These are phyloP conservation scores for Phaeosphaeria sp. DNA, from an alignment of 2,329 filamentous ascomycete species.

Conservation along the genomic window DNA sequence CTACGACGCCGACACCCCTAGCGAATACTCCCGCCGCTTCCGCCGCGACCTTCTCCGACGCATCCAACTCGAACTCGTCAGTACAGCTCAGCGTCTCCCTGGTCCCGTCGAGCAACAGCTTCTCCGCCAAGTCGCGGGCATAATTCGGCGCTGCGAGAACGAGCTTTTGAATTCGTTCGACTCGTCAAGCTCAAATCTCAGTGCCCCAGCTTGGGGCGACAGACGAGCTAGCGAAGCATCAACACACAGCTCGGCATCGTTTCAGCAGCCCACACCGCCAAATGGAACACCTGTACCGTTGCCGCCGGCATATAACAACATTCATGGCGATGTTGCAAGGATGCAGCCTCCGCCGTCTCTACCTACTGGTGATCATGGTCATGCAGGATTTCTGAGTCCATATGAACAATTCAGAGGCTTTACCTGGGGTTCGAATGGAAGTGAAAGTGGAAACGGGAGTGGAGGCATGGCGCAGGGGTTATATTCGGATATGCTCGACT, in stretches of 20 bases:
- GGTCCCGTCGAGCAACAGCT: slow-evolving; percentile 34
- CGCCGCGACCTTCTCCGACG: slow-evolving; percentile 44
- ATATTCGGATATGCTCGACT: too few species aligned
- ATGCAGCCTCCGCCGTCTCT: neutral
- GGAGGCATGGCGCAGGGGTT: too few species aligned
- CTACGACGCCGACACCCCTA: slow-evolving; percentile 40
- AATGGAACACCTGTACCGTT: neutral
- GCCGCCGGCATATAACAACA: neutral
- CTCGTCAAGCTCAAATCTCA: neutral
- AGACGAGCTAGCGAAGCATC: neutral
- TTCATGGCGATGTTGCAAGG: neutral
- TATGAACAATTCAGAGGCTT: too few species aligned
- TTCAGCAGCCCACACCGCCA: neutral
- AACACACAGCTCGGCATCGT: neutral
- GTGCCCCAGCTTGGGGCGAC: neutral
- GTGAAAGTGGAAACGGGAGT: too few species aligned
- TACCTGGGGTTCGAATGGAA: too few species aligned
- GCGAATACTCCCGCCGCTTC: slow-evolving; percentile 35
- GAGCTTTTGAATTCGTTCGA: slow-evolving; percentile 28
- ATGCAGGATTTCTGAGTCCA: too few species aligned
- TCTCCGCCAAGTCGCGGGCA: slow-evolving; percentile 33
- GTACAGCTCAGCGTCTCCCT: slow-evolving; percentile 26
- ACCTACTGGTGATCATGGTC: too few species aligned
- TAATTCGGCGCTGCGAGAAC: slow-evolving; percentile 35
- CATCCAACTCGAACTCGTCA: slow-evolving; percentile 41